Evolutionary conservation across 768 basidiomycete species (phyloP).

Genomic region (Phlebiopsis flavidoalba): DNA sequence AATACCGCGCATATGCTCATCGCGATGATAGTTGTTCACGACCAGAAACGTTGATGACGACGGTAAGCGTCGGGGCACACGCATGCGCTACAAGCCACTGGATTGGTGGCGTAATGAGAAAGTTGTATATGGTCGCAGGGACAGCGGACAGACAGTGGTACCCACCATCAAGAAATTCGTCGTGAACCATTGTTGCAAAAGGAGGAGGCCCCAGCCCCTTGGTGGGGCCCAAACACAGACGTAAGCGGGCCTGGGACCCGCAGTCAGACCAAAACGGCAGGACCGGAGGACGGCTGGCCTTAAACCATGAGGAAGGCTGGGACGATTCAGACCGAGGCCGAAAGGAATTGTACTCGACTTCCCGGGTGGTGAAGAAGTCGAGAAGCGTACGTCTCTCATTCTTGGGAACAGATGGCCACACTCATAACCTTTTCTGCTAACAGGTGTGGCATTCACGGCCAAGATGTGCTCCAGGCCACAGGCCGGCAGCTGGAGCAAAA

Average conservation of each 20-base stretch:
- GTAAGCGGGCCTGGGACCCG: constrained; percentile 33
- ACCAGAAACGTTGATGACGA: constrained; percentile 22
- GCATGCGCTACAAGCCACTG: constrained; percentile 67
- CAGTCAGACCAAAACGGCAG: constrained; percentile 33
- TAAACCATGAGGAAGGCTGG: constrained; percentile 65
- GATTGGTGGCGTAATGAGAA: constrained; percentile 94
- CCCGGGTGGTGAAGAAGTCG: constrained; percentile 51
- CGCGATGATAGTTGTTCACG: constrained; percentile 19
- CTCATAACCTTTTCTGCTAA: neutral
- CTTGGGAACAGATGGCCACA: neutral
- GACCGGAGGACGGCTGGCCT: constrained; percentile 40
- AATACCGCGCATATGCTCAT: neutral
- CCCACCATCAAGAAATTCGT: constrained; percentile 63
- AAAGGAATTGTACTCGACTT: constrained; percentile 68
- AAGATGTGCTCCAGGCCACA: constrained; percentile 62
- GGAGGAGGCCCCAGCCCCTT: constrained; percentile 43
- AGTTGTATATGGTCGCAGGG: constrained; percentile 70
- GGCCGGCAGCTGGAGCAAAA: constrained; percentile 51
- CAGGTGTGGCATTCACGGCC: constrained; percentile 78
- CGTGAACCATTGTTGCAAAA: constrained; percentile 52
- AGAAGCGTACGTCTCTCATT: constrained; percentile 55
- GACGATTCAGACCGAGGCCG: constrained; percentile 70
- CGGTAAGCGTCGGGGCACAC: constrained; percentile 66
- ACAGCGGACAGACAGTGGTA: constrained; percentile 46
- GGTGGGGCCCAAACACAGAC: constrained; percentile 32